phyloP scores from a whole-genome alignment of 2,329 filamentous ascomycete genomes.

The Nemania diffusa region DNA sequence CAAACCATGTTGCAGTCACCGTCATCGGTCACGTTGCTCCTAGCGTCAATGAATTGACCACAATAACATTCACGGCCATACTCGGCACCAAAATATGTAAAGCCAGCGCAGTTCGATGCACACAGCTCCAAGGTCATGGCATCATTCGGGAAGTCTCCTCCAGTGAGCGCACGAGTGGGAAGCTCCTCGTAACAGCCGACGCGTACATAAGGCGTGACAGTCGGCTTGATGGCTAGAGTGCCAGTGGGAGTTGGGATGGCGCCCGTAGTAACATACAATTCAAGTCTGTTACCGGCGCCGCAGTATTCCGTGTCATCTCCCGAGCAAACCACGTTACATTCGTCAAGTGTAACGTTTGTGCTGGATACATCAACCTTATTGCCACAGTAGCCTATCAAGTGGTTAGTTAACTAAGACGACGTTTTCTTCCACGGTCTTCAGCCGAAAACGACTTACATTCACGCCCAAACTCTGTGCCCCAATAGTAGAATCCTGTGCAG shows the following conservation, averaged over 20 bases:
- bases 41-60: conserved; percentile 50
- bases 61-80: conserved; percentile 56
- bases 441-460: conserved; percentile 55
- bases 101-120: conserved; percentile 50
- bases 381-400: conserved; percentile 57
- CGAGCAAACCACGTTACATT: conserved; percentile 56
- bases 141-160: conserved; percentile 48
- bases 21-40: conserved; percentile 48
- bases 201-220: conserved; percentile 51
- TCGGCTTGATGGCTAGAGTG: conserved; percentile 49
- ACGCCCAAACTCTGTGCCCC: conserved; percentile 62
- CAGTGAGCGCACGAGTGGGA: conserved; percentile 52
- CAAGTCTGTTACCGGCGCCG: conserved; percentile 56
- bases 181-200: conserved; percentile 56
- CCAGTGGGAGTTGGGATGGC: conserved; percentile 50
- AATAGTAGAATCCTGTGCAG: conserved; percentile 60
- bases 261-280: conserved; percentile 56
- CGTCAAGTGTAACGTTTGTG: conserved; percentile 46
- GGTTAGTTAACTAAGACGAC: conserved; percentile 29
- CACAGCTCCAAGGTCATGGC: conserved; percentile 55
- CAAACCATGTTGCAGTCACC: conserved; percentile 54
- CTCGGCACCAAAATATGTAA: conserved; percentile 53
- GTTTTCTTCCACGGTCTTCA: not conserved
- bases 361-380: conserved; percentile 53
- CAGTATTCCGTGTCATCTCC: conserved; percentile 56